phyloP scores from a whole-genome alignment of 2,329 filamentous ascomycete genomes.

The Beauveria bassiana region DNA sequence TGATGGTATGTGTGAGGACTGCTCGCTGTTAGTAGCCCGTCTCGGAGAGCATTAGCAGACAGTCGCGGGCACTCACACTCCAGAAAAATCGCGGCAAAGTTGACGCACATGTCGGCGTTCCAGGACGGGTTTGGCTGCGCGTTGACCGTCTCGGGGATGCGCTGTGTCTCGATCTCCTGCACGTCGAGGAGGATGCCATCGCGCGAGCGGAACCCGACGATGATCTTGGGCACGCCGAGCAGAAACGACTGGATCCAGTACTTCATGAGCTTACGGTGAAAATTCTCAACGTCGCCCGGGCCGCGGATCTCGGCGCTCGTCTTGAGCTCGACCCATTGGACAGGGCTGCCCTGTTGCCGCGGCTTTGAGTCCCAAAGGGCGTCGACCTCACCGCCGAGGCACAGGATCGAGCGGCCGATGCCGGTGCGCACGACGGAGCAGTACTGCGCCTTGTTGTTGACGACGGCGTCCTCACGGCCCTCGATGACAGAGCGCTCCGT shows the following conservation, averaged over 20 bases:
- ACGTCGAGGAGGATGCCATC: slow-evolving; percentile 64
- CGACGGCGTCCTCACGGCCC: slow-evolving; percentile 57
- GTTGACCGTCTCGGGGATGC: slow-evolving; percentile 69
- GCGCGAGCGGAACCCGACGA: slow-evolving; percentile 76
- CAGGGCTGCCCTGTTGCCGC: slow-evolving; percentile 51
- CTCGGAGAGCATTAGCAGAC: neutral
- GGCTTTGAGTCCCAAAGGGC: slow-evolving; percentile 83
- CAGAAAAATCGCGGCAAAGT: slow-evolving; percentile 73
- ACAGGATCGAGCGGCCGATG: slow-evolving; percentile 65
- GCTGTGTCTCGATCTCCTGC: slow-evolving; percentile 72
- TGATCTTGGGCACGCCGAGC: slow-evolving; percentile 82
- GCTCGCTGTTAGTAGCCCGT: slow-evolving; percentile 14
- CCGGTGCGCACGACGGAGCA: slow-evolving; percentile 89
- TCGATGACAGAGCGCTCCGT: slow-evolving; percentile 73
- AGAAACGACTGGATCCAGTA: slow-evolving; percentile 97
- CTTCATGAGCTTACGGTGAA: slow-evolving; percentile 85
- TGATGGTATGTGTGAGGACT: slow-evolving; percentile 58
- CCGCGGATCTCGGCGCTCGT: slow-evolving; percentile 68
- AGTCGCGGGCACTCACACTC: slow-evolving; percentile 51
- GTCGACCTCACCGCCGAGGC: slow-evolving; percentile 92
- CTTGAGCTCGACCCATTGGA: slow-evolving; percentile 93
- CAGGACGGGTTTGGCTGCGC: slow-evolving; percentile 59
- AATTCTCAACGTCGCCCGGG: slow-evolving; percentile 62
- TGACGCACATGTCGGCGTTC: slow-evolving; percentile 92
- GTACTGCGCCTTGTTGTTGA: slow-evolving; percentile 90